phyloP scores from a whole-genome alignment of 2,329 filamentous ascomycete genomes.

The Alternaria brassicicola region DNA sequence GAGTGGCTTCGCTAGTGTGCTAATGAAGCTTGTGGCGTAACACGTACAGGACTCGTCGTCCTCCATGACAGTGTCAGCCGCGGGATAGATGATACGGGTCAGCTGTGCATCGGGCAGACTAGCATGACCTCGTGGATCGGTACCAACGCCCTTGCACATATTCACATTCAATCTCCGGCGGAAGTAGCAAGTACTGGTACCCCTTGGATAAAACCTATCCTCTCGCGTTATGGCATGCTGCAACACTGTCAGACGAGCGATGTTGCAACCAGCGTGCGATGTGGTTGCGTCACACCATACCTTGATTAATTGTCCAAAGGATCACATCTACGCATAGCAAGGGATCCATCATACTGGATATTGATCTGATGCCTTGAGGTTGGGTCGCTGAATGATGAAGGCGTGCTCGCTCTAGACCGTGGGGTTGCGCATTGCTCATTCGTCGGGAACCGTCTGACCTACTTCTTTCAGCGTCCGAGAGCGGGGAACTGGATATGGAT shows the following conservation, averaged over 20 bases:
- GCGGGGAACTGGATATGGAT: constrained; percentile 16
- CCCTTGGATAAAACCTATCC: constrained; percentile 11
- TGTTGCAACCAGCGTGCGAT: constrained; percentile 10
- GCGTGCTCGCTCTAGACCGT: constrained; percentile 16
- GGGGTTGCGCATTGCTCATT: constrained; percentile 16
- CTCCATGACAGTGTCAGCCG: constrained; percentile 12
- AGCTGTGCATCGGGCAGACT: constrained; percentile 26
- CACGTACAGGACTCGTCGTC: constrained; percentile 8
- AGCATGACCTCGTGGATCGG: constrained; percentile 15
- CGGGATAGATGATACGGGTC: constrained; percentile 23
- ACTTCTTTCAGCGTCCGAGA: constrained; percentile 25
- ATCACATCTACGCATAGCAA: constrained; percentile 30
- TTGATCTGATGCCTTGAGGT: constrained; percentile 36
- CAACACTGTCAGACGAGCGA: constrained; percentile 26
- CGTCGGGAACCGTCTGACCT: constrained; percentile 31
- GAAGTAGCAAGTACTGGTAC: constrained; percentile 13
- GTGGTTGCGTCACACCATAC: constrained; percentile 35
- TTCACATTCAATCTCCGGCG: constrained; percentile 12
- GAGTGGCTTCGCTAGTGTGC: constrained; percentile 13
- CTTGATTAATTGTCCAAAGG: constrained; percentile 33
- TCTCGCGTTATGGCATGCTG: constrained; percentile 5
- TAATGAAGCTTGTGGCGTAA: constrained; percentile 18
- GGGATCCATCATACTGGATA: constrained; percentile 32
- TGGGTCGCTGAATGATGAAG: constrained; percentile 24
- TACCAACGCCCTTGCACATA: constrained; percentile 21